Conservation (phyloP, 2,329 filamentous ascomycete genomes). For the Aspergillus brunneoviolaceus region DNA sequence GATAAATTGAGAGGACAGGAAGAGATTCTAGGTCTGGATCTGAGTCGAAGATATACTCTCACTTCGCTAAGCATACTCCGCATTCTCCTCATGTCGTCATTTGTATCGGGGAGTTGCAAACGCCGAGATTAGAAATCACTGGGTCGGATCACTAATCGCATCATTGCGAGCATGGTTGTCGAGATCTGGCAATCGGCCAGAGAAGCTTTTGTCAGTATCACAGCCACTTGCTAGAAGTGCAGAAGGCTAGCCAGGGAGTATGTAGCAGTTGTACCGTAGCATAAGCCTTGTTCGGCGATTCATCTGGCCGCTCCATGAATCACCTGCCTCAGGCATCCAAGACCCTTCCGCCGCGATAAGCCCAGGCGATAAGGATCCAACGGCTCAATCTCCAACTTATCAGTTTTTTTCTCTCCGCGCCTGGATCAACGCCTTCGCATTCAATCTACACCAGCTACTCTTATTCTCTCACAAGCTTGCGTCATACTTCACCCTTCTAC, state of each 20-base stretch:
- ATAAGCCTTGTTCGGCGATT: too few relatives aligned
- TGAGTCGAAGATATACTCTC: neutral
- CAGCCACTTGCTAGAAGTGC: too few relatives aligned
- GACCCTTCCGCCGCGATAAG: neutral
- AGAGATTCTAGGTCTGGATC: neutral
- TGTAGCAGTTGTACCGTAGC: too few relatives aligned
- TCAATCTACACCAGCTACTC: too few relatives aligned
- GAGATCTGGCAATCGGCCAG: neutral
- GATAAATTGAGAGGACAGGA: neutral
- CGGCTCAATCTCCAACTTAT: neutral
- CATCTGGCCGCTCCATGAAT: too few relatives aligned
- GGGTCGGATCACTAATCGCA: slow-evolving; percentile 5
- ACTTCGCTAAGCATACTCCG: neutral
- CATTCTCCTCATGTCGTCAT: slow-evolving; percentile 16
- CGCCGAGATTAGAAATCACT: slow-evolving; percentile 20
- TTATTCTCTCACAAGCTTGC: too few relatives aligned
- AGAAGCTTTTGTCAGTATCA: too few relatives aligned
- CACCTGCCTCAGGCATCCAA: neutral
- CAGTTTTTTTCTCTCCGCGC: neutral
- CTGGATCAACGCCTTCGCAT: neutral
- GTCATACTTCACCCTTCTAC: too few relatives aligned
- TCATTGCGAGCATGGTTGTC: neutral
- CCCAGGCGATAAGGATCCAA: neutral
- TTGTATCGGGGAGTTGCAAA: slow-evolving; percentile 11
- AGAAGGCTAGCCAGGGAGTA: too few relatives aligned